Percentiles rank a stretch among this genome's conserved stretches.
These are phyloP conservation scores for Talaromyces sp. DNA, from an alignment of 2,329 filamentous ascomycete genomes.

Conservation along the genomic window DNA sequence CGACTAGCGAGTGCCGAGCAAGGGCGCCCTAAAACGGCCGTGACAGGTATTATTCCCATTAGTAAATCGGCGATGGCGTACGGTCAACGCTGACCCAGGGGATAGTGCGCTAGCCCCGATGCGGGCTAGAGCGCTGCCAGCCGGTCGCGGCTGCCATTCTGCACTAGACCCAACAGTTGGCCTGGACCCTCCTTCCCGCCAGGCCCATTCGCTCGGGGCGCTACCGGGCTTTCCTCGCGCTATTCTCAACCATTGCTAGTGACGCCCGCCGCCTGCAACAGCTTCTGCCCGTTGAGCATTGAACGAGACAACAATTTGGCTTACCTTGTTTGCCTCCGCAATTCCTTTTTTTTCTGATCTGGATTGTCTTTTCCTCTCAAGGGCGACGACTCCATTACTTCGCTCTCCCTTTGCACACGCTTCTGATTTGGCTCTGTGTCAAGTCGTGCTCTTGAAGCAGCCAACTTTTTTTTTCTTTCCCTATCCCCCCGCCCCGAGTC, in stretches of 20 bases:
- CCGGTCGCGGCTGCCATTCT: neutral
- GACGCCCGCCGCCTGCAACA: neutral
- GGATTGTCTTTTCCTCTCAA: neutral
- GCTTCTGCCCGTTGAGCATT: neutral
- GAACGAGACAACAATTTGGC: neutral
- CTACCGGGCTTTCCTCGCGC: neutral
- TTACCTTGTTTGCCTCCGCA: neutral
- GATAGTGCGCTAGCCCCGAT: neutral
- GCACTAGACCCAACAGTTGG: conserved; percentile 11
- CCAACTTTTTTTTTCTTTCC: neutral
- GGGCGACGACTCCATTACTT: neutral
- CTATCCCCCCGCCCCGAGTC: neutral
- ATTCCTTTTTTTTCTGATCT: neutral
- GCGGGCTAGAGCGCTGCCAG: neutral
- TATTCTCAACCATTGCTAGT: neutral
- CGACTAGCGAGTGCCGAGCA: neutral
- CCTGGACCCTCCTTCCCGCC: conserved; percentile 8
- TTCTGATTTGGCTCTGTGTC: neutral
- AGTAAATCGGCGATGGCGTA: neutral
- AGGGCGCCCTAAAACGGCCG: neutral
- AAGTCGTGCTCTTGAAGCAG: neutral
- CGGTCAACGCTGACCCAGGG: neutral
- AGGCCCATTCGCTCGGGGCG: neutral
- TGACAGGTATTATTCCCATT: neutral
- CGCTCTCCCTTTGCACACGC: neutral